Conservation (phyloP, 768 basidiomycete species). For the Artomyces pyxidatus region DNA sequence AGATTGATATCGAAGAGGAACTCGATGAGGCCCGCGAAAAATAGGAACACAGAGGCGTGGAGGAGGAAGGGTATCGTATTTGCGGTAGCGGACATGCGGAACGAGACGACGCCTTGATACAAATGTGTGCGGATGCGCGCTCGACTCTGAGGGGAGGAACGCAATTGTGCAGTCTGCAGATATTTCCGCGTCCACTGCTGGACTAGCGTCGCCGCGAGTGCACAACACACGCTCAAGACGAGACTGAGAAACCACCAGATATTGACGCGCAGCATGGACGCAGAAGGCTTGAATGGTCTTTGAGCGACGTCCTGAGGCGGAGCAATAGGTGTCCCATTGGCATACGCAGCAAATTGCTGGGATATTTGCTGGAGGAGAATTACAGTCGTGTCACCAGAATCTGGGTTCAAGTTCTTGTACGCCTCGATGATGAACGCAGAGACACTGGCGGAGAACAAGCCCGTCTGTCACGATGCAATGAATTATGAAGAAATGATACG, state of each 20-base stretch:
- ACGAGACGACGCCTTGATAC: constrained; percentile 1
- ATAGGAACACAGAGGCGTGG: constrained; percentile 11
- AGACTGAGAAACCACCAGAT: constrained; percentile 15
- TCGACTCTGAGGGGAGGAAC: constrained; percentile 5
- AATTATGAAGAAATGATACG: neutral
- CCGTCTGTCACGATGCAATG: constrained; percentile 3
- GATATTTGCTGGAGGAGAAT: neutral
- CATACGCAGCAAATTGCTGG: neutral
- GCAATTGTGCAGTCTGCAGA: constrained; percentile 7
- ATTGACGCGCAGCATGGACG: constrained; percentile 7
- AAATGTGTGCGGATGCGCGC: constrained; percentile 12
- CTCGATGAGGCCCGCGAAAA: constrained; percentile 8
- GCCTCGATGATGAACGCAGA: constrained; percentile 10
- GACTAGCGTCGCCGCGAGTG: constrained; percentile 10
- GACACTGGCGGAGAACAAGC: constrained; percentile 13
- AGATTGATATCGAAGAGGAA: constrained; percentile 9
- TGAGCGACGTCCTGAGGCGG: neutral
- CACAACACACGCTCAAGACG: constrained; percentile 7
- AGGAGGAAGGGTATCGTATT: constrained; percentile 6
- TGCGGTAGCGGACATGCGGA: neutral
- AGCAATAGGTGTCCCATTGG: neutral
- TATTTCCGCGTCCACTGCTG: constrained; percentile 15
- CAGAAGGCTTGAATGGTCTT: neutral
- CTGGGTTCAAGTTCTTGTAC: constrained; percentile 6
- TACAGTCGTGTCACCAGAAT: neutral